phyloP scores from a whole-genome alignment of 371 early-diverging fungal genomes.

The Haplosporangium sp. region DNA sequence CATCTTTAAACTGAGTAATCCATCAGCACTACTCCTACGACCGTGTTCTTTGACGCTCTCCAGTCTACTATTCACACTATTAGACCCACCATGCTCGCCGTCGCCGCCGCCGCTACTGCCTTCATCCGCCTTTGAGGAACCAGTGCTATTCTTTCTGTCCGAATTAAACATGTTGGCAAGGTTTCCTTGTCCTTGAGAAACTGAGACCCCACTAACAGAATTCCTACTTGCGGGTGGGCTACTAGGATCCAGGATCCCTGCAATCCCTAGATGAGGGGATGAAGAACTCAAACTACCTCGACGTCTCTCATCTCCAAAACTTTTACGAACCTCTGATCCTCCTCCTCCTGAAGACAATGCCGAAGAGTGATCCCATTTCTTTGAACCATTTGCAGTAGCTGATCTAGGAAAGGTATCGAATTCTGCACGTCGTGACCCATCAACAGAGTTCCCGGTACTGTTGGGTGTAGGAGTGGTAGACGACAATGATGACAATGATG shows the following conservation, averaged over 20 bases:
- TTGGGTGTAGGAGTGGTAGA: too few species aligned
- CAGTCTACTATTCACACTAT: background rate
- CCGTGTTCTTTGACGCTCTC: slow-evolving; percentile 14
- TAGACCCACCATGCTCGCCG: too few species aligned
- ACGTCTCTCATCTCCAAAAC: background rate
- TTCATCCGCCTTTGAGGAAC: background rate
- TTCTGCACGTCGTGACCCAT: slow-evolving; percentile 1
- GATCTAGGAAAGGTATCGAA: slow-evolving; percentile 28
- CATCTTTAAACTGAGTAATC: slow-evolving; percentile 19
- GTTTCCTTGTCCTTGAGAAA: slow-evolving; percentile 36
- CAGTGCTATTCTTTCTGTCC: slow-evolving; percentile 17
- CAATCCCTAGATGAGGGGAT: slow-evolving; percentile 42
- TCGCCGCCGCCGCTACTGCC: background rate
- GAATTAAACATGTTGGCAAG: slow-evolving; percentile 25
- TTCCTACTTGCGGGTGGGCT: slow-evolving; percentile 9
- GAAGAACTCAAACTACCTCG: slow-evolving; percentile 8
- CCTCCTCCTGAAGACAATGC: background rate
- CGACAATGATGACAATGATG: too few species aligned
- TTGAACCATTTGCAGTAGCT: background rate
- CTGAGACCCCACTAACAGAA: slow-evolving; percentile 19
- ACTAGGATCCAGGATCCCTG: slow-evolving; percentile 39
- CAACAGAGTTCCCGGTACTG: background rate
- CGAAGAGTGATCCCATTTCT: slow-evolving; percentile 1
- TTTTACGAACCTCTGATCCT: background rate
- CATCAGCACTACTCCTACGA: slow-evolving; percentile 35